Base-by-base conservation (phyloP, 495 filamentous ascomycete genomes). In the Podospora sp. region DNA sequence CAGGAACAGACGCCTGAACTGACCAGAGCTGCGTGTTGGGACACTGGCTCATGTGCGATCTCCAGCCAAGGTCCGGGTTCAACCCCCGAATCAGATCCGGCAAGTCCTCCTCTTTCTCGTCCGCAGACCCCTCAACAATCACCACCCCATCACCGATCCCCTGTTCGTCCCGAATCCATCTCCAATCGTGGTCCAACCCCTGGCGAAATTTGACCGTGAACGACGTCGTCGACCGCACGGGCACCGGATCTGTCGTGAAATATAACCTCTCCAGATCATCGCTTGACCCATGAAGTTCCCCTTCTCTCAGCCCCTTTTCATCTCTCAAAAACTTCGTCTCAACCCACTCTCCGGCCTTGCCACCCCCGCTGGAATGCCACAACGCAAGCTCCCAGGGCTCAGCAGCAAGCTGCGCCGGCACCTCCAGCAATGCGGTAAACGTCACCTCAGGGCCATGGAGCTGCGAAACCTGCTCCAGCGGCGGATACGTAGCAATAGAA, bases 131-230 rank as follows among this genome's bases (percentile, higher is more conserved):
- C 52, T 80, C 78, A 40, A 88, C 78, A 22, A 91, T 73, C 20
- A 94, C 73, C 35, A 87, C 79, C 5, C 92, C 92, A 71, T 95
- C 89, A 20, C 75, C 76, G 1, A 84, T 68, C 6, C 82, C 81
- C 59, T 85, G 85, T 56, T 86, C 81, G 63, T 92, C 86, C 64
- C 89, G 88, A 14, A 84, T 85, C 93, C 93, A 97, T 63, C 83
- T 88, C 92, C 93, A 96, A 1, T 77, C 68, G 72, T 87, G 60
- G 60, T 79, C 77, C 9, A 79, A 73, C 2, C 76, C 72, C 14
- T 81, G 81, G 9, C 92, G 87, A 71, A 89, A 94, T 62, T 91
- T 92, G 57, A 94, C 71, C 0, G 93, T 96, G 70, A 97, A 97
- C 18, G 79, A 81, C 1, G 88, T 73, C 62, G 82, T 78, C 0